Conservation (phyloP, 2,329 filamentous ascomycete species). For the Stachybotrys chlorohalonatus region DNA sequence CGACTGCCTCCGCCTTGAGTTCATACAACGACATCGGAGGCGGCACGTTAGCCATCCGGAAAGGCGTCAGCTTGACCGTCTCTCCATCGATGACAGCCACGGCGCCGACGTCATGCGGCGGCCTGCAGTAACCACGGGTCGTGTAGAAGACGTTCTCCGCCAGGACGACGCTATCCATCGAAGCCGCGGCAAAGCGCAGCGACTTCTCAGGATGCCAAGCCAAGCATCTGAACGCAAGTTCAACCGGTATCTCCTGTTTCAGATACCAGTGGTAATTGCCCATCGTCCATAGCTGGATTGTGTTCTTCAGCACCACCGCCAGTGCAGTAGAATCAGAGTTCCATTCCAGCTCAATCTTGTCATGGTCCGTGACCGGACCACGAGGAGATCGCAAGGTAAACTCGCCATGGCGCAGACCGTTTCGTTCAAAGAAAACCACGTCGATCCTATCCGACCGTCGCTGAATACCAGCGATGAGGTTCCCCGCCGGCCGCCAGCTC, state of each 20-base stretch:
- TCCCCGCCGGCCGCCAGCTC: slow-evolving; percentile 87
- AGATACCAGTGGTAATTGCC: slow-evolving; percentile 98
- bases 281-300: slow-evolving; percentile 91
- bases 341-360: slow-evolving; percentile 65
- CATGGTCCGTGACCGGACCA: slow-evolving; percentile 43
- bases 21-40: slow-evolving; percentile 88
- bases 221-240: slow-evolving; percentile 23
- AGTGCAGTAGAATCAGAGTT: slow-evolving; percentile 88
- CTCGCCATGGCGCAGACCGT: slow-evolving; percentile 92
- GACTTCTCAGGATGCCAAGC: slow-evolving; percentile 84
- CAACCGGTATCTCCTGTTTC: slow-evolving; percentile 70
- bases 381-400: slow-evolving; percentile 68
- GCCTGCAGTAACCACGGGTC: slow-evolving; percentile 56
- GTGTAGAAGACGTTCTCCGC: slow-evolving; percentile 62
- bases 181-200: slow-evolving; percentile 53
- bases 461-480: slow-evolving; percentile 82
- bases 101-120: slow-evolving; percentile 68
- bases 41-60: slow-evolving; percentile 76
- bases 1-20: slow-evolving; percentile 50
- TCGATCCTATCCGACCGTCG: slow-evolving; percentile 60
- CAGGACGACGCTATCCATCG: slow-evolving; percentile 41
- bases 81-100: slow-evolving; percentile 80
- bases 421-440: slow-evolving; percentile 92
- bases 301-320: slow-evolving; percentile 65
- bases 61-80: slow-evolving; percentile 72